Evolutionary conservation across 768 basidiomycete genomes (phyloP), one percentile per base, ranked within the genome.

Genomic region (Kondoa subrosea): DNA sequence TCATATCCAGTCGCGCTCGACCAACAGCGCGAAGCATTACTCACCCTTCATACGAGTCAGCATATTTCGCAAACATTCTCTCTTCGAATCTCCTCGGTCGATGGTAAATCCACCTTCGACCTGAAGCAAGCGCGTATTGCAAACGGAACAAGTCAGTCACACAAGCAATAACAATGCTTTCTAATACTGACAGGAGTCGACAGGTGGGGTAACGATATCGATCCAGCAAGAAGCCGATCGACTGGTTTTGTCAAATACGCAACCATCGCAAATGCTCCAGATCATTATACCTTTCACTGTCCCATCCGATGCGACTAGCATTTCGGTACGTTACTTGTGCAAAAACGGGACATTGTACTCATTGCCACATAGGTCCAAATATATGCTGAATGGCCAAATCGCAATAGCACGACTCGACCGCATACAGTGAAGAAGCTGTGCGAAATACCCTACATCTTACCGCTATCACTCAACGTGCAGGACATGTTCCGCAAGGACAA

Each of bases 381-480:
- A 56, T 80, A 81, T 34, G 81, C 87, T 21, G 83, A 85, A 64
- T 97, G 95, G 76, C 79, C 76, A 3, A 87, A 88, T 0, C 74
- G 73, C 3, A 71, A 78, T 1, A 82, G 86, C 68, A 81, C 85
- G 0, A 77, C 77, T 1, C 71, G 85, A 2, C 76, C 77, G 17
- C 82, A 90, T 40, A 81, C 76, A 3, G 76, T 89, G 30, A 80
- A 78, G 50, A 79, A 83, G 32, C 80, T 82, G 15, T 81, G 83
- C 67, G 76, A 81, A 1, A 79, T 92, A 2, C 80, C 82, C 16
- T 84, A 86, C 4, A 81, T 86, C 0, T 80, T 96, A 2, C 92
- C 93, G 0, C 80, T 99, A 57, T 84, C 87, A 1, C 88, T 96
- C 68, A 95, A 92, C 68, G 93, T 97, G 0, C 88, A 96, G 77